Evolutionary conservation across 495 filamentous ascomycete genomes (phyloP), one percentile per base, ranked within the genome.

Genomic region (Annulohypoxylon maeteangense): DNA sequence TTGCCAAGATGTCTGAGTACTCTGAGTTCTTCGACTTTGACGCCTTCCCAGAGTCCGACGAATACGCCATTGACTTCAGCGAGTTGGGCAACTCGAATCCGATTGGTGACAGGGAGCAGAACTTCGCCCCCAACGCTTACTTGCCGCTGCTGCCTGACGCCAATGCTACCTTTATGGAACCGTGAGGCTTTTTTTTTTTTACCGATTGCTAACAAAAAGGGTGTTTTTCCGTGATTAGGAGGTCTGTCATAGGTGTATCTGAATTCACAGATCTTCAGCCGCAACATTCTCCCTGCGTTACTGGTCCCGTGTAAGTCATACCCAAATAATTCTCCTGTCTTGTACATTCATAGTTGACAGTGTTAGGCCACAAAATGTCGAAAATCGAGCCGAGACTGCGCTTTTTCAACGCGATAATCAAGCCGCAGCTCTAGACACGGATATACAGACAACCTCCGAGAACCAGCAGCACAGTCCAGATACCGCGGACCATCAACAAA

Each of bases 21-120:
- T 90, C 93, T 82, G 90, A 92, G 82, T 89, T 92, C 76, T 88
- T 92, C 70, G 91, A 92, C 58, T 90, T 86, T 27, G 92, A 93
- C 75, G 85, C 93, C 32, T 85, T 93, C n/a, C 86, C 92, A 51
- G 90, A 89, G 62, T 87, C 89, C 44, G 92, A 92, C 61, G 90
- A 94, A 76, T 91, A 92, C 71, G 86, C 88, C 45, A 92, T 90
- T 73, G 90, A 90, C 4, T 90, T 91, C 48, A 12, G 4, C 23
- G 29, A 22, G 14, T 51, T 63, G 18, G 65, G 36, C 14, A 84
- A 82, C 12, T 78, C 91, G 32, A 48, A 65, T 27, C 58, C 68
- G 18, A 77, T 71, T 71, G 70, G 74, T 3, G 57, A 53, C 23
- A 56, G 59, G 20, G 66, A 70, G 38, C 56, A 48, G 29, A 42